Evolutionary conservation across 2,329 filamentous ascomycete genomes (phyloP), one percentile per base, ranked within the genome.

Genomic region (Fusarium mangiferae): DNA sequence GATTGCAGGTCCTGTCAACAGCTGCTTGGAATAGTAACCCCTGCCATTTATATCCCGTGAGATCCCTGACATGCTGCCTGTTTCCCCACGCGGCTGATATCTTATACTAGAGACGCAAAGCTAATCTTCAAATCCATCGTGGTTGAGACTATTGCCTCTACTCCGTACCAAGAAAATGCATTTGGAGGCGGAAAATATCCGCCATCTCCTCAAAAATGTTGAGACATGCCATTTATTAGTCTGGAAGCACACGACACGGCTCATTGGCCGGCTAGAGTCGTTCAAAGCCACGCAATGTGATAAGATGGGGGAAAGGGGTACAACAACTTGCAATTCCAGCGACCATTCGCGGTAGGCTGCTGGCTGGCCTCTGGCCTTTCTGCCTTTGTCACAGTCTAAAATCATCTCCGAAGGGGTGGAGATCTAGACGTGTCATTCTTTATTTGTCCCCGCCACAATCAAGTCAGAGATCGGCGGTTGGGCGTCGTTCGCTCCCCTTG

Each of bases 401-500:
- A 66, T 56, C 42, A 70, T 52, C 20, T 30, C 67, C 33, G n/a
- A 58, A 33, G 45, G 60, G 54, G 67, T 59, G 59, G 24, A 56
- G 51, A 63, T 63, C 39, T 24, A 35, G 67, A 62, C 55, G 55
- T 67, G 61, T 67, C 62, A 71, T 45, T 68, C 62, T 71, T 45
- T 68, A 58, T 71, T 41, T 68, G 58, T 68, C 26, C 46, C 57
- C 55, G 62, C 69, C 49, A 72, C 68, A 63, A 59, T 58, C 60
- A 65, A 60, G 51, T 41, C 57, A 72, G 67, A 62, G 72, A 69
- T 74, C 57, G 46, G 46, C 63, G 67, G 71, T 65, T 65, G 49
- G 55, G 71, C 56, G 58, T 49, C 35, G 48, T 45, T 66, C 39
- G 52, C 48, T 66, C 39, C 26, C 41, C 22, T 55, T 68, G 42